phyloP scores from a whole-genome alignment of 805 yeast species.

The Zygosaccharomyces kombuchaensis region DNA sequence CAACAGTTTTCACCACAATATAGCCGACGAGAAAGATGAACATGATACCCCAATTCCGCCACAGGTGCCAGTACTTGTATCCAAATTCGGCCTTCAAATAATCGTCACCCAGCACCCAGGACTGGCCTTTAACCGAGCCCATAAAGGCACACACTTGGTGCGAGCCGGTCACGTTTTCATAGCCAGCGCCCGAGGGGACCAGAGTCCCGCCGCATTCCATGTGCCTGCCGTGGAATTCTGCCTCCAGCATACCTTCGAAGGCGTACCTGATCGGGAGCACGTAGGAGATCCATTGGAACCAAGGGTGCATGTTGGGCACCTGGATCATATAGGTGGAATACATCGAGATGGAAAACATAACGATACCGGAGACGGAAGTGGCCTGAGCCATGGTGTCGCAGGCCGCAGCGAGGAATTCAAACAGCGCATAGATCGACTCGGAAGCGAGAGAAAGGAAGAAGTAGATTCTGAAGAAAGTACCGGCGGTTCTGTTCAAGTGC shows the following conservation, averaged over 20 bases:
- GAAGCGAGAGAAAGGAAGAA: constrained; percentile 36
- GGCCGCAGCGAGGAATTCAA: constrained; percentile 50
- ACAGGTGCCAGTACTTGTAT: constrained; percentile 55
- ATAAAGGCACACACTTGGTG: constrained; percentile 52
- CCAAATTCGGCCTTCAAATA: constrained; percentile 47
- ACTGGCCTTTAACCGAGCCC: constrained; percentile 55
- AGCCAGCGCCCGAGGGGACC: constrained; percentile 57
- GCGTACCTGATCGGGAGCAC: constrained; percentile 50
- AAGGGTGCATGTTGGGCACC: constrained; percentile 51
- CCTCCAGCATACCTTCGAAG: constrained; percentile 57
- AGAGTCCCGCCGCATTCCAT: constrained; percentile 31
- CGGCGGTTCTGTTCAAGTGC: constrained; percentile 44
- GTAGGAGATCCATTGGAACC: constrained; percentile 62
- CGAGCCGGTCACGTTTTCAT: constrained; percentile 35
- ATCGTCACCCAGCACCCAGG: constrained; percentile 52
- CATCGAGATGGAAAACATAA: constrained; percentile 44
- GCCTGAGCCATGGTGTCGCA: constrained; percentile 49
- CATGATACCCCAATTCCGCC: constrained; percentile 77
- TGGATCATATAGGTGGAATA: constrained; percentile 65
- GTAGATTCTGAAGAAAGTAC: constrained; percentile 49
- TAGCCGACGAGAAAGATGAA: constrained; percentile 41
- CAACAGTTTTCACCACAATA: constrained; percentile 16
- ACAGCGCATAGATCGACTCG: constrained; percentile 37
- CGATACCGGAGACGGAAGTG: constrained; percentile 51
- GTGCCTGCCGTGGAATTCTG: constrained; percentile 51